phyloP scores from a whole-genome alignment of 2,329 filamentous ascomycete species.

The Alternaria brassicae region DNA sequence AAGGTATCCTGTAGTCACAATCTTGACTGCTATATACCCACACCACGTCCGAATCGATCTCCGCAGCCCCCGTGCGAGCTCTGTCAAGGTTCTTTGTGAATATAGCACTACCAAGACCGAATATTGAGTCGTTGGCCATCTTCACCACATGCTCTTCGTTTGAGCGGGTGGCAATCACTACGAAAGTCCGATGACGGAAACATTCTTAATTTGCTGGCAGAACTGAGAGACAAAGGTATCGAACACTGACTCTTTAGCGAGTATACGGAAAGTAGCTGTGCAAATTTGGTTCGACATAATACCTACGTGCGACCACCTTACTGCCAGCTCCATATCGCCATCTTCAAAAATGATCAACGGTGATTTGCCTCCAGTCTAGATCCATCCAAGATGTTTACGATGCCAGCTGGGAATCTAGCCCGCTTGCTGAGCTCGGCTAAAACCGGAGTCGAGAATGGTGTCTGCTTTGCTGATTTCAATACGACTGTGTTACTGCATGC shows the following conservation, averaged over 20 bases:
- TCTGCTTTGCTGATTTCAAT: conserved; percentile 62
- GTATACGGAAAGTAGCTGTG: conserved; percentile 61
- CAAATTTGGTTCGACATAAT: conserved; percentile 64
- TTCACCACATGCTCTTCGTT: conserved; percentile 11
- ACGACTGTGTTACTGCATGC: conserved; percentile 63
- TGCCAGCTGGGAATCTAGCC: conserved; percentile 63
- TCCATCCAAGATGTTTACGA: conserved; percentile 58
- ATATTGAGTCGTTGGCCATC: conserved; percentile 12
- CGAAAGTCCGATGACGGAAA: conserved; percentile 17
- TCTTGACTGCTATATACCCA: conserved; percentile 12
- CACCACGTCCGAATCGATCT: conserved; percentile 4
- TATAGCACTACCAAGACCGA: conserved; percentile 54
- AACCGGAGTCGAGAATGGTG: conserved; percentile 56
- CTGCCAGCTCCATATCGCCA: conserved; percentile 63
- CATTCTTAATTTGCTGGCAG: conserved; percentile 6
- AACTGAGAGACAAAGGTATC: conserved; percentile 63
- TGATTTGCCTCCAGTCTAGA: conserved; percentile 66
- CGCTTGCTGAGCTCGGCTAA: conserved; percentile 59
- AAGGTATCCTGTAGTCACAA: conserved; percentile 5
- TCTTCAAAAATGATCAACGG: conserved; percentile 63
- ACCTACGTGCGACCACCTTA: conserved; percentile 68
- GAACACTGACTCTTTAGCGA: conserved; percentile 62
- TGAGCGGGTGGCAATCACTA: conserved; percentile 5
- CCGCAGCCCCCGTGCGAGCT: conserved; percentile 6
- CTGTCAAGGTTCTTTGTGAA: conserved; percentile 6